Evolutionary conservation across 805 yeast species (phyloP), one percentile per base, ranked within the genome.

Genomic region (Wickerhamiella hasegawae): DNA sequence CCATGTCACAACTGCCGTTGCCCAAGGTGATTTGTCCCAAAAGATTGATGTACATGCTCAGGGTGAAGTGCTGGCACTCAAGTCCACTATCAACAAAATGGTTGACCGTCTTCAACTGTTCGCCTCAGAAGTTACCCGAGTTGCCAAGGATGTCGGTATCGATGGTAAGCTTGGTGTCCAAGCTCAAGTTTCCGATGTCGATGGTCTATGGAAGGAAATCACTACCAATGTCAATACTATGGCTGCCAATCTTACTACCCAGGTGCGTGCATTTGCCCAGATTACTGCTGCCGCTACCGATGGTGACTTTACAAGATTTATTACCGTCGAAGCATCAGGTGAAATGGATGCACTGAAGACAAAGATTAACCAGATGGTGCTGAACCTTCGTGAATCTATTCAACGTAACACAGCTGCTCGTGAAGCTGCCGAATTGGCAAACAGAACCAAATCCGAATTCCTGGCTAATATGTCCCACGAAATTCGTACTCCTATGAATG

Each of bases 241-340:
- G 94, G 94, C 94, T 35, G 74, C 87, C n/a, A 82, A 82, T 54
- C 68, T 82, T 53, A 82, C 94, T 0, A 76, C 92, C 1, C 94
- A 82, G 60, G 94, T 82, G 50, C 70, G 94, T 57, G 94, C 93
- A 0, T 82, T 82, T 61, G 93, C 92, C 26, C 92, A 82, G 53
- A 82, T 82, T 48, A 82, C 94, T 0, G 93, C 90, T 18, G 90
- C 94, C 20, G 94, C 93, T 11, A 81, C 94, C 2, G 93, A 82
- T 58, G 93, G 94, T 52, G 94, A 82, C 54, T 82, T 82, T 57
- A 82, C 94, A 0, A 67, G 87, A 44, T 78, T 82, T 49, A 83
- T 82, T 43, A 82, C 94, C 0, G 94, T 82, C 40, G 94, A 82
- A 52, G 94, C 94, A 0, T 66, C 76, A 27, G 94, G 94, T 57